A percentile compares a stretch with the other conserved stretches of the same genome.
These are phyloP conservation scores for Fistulinella prunicolor DNA, from an alignment of 768 basidiomycete genomes.

Conservation along the genomic window DNA sequence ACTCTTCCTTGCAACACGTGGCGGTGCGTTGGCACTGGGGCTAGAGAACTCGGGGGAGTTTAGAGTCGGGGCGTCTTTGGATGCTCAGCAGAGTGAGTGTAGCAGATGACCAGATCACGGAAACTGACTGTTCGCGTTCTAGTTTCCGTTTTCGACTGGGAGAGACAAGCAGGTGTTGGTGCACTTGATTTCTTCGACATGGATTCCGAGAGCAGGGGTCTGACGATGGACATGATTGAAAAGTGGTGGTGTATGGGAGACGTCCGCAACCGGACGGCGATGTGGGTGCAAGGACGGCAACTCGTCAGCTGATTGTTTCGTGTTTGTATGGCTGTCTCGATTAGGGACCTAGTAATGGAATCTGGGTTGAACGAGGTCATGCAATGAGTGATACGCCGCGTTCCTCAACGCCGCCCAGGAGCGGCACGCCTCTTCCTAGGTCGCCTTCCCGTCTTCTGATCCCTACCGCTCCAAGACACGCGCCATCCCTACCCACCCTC, in stretches of 20 bases:
- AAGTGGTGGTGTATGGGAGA: constrained; percentile 92
- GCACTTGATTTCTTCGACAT: constrained; percentile 68
- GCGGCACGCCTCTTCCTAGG: constrained; percentile 33
- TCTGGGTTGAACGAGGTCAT: background rate
- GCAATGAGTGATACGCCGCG: constrained; percentile 26
- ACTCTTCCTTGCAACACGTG: constrained; percentile 76
- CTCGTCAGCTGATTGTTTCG: constrained; percentile 14
- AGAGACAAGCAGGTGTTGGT: constrained; percentile 47
- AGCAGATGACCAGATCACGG: background rate
- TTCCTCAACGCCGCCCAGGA: constrained; percentile 36
- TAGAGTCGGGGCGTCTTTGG: constrained; percentile 60
- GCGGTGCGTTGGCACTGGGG: constrained; percentile 70
- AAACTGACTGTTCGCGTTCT: background rate
- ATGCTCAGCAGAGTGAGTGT: constrained; percentile 70
- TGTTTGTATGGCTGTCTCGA: constrained; percentile 13
- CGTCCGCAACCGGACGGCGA: constrained; percentile 53
- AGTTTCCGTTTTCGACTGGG: constrained; percentile 50
- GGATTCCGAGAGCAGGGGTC: constrained; percentile 5
- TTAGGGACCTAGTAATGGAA: background rate
- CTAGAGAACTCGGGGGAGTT: constrained; percentile 55
- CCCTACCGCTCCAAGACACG: constrained; percentile 48
- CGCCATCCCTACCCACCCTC: constrained; percentile 55
- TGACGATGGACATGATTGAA: constrained; percentile 61
- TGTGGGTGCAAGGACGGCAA: constrained; percentile 76
- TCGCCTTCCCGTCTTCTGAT: constrained; percentile 55